A percentile compares a stretch with the other conserved stretches of the same genome.
Conservation (phyloP, 2,329 filamentous ascomycete genomes). For the Ophiobolus disseminans region DNA sequence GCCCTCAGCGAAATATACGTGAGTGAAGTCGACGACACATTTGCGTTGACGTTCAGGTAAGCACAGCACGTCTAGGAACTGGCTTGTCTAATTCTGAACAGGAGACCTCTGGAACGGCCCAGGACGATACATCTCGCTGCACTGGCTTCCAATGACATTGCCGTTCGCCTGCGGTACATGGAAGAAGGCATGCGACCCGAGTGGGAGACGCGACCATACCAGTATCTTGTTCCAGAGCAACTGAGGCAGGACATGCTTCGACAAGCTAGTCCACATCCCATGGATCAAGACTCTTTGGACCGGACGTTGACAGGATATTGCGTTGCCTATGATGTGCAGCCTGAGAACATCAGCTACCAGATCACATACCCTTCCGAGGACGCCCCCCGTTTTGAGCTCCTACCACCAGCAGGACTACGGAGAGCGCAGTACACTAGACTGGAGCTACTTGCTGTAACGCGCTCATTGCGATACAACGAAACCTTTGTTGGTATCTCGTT, state of each 20-base stretch:
- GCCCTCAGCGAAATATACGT: conserved; percentile 67
- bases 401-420: conserved; percentile 61
- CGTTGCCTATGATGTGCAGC: conserved; percentile 71
- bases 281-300: conserved; percentile 68
- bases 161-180: conserved; percentile 65
- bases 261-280: conserved; percentile 57
- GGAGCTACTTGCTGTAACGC: conserved; percentile 74
- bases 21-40: conserved; percentile 68
- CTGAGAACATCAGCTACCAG: conserved; percentile 64
- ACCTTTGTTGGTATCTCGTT: conserved; percentile 73
- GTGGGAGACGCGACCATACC: conserved; percentile 69
- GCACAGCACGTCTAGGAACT: conserved; percentile 1
- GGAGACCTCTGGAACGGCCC: conserved; percentile 62
- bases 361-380: conserved; percentile 61
- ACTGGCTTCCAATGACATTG: conserved; percentile 69
- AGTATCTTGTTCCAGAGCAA: conserved; percentile 65
- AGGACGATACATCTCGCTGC: conserved; percentile 69
- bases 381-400: conserved; percentile 69
- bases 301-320: conserved; percentile 74
- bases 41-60: conserved; percentile 69
- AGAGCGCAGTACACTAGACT: conserved; percentile 63
- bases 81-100: conserved; percentile 26
- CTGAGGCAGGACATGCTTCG: conserved; percentile 44
- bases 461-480: conserved; percentile 74
- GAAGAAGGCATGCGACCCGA: conserved; percentile 70